A percentile compares a stretch with the other conserved stretches of the same genome.
These are phyloP conservation scores for Protea cynaroides DNA, from an alignment of 164 flowering plant genomes.

Conservation along the genomic window DNA sequence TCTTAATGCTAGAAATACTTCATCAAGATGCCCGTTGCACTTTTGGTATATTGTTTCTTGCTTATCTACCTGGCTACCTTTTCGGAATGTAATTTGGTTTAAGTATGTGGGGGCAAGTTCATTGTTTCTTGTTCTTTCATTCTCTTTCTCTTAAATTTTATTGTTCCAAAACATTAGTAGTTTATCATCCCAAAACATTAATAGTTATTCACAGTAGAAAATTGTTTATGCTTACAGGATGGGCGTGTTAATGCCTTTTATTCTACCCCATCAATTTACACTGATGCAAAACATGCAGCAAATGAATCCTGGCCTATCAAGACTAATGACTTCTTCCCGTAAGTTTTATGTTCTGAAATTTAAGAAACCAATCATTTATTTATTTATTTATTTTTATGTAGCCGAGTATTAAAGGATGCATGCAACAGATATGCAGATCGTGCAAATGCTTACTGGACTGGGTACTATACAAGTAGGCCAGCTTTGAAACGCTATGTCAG, in stretches of 20 bases:
- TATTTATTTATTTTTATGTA: neutral
- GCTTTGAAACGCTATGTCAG: conserved; percentile 81
- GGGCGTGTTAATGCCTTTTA: conserved; percentile 95
- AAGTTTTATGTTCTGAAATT: conserved; percentile 27
- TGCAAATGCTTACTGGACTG: conserved; percentile 92
- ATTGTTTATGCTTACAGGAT: conserved; percentile 47
- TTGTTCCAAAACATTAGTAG: neutral
- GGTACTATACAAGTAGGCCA: conserved; percentile 91
- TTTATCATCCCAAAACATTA: neutral
- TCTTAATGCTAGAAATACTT: neutral
- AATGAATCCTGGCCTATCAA: conserved; percentile 82
- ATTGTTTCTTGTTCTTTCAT: neutral
- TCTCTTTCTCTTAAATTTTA: neutral
- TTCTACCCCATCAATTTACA: conserved; percentile 88
- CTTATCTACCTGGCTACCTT: neutral
- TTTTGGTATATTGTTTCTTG: neutral
- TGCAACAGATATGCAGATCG: conserved; percentile 80
- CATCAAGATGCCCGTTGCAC: neutral
- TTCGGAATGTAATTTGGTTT: neutral
- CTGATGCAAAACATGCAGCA: conserved; percentile 79
- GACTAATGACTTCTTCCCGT: conserved; percentile 91
- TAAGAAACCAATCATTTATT: neutral
- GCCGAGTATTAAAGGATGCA: conserved; percentile 5
- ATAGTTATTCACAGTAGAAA: neutral
- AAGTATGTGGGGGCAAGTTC: neutral